Evolutionary conservation across 306 rosid genomes (phyloP), one percentile per base, ranked within the genome.

Genomic region (Lagenaria siceraria): DNA sequence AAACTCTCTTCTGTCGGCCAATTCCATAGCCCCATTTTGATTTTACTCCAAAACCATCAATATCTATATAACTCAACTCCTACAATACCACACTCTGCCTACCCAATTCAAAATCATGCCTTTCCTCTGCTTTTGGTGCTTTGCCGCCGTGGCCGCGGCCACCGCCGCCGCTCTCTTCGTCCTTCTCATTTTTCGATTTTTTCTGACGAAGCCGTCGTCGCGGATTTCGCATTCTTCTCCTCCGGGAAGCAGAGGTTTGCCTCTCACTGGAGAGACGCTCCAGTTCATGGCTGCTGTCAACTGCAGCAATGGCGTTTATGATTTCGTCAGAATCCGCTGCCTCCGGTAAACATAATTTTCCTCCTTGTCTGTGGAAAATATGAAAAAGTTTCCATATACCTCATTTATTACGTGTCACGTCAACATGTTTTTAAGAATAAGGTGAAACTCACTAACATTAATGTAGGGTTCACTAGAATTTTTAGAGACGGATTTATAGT

Each of bases 201-300:
- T 8, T 12, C 0, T 31, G 42, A 62, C 1, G 69, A 62, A 31
- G 17, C 21, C 12, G 7, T 7, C 7, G 7, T 19, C 25, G 24
- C 6, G 46, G 24, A 63, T 5, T 18, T 75, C 83, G 21, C 24
- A 10, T 40, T 62, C 24, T 58, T 77, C 78, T 87, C 95, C 92
- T 79, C 97, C 90, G 0, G 97, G 98, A 52, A 87, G 82, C 63
- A 31, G 29, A 65, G 98, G 95, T 22, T 74, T 90, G 2, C 95
- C 96, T 1, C 84, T 95, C 31, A 59, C 87, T 3, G 97, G 97
- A 73, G 98, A 95, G 83, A 95, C 97, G 15, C 77, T 90, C 10
- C 88, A 95, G 38, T 95, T 95, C 90, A 89, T 95, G 96, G 92
- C 98, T 8, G 92, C 98, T 83, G 83, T 85, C 18, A 88, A 87